A percentile compares a stretch with the other conserved stretches of the same genome.
These are phyloP conservation scores for Uncinocarpus reesii DNA, from an alignment of 2,329 filamentous ascomycete species.

Conservation along the genomic window DNA sequence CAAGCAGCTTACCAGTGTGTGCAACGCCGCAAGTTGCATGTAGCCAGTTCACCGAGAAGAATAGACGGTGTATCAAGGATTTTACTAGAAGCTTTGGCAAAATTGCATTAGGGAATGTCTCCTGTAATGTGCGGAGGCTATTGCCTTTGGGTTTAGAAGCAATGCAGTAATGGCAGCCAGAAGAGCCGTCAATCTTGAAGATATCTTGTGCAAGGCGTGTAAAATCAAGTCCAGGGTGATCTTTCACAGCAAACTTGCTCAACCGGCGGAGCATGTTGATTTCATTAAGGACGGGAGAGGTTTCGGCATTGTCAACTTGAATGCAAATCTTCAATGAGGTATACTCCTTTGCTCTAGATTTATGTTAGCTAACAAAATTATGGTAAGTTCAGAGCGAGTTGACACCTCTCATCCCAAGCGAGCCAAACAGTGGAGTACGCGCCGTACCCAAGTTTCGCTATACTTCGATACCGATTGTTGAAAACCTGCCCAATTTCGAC, in stretches of 20 bases:
- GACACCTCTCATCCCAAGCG: conserved; percentile 17
- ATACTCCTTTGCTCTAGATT: conserved; percentile 15
- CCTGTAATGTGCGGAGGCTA: conserved; percentile 20
- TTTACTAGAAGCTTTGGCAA: conserved; percentile 19
- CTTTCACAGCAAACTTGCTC: conserved; percentile 13
- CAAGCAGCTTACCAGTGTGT: conserved; percentile 20
- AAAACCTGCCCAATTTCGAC: conserved; percentile 19
- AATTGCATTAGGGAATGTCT: conserved; percentile 18
- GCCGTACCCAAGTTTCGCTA: conserved; percentile 23
- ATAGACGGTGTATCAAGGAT: conserved; percentile 18
- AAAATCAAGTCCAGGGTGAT: conserved; percentile 17
- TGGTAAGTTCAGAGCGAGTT: neutral
- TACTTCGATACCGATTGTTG: conserved; percentile 18
- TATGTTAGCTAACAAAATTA: neutral
- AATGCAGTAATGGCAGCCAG: conserved; percentile 23
- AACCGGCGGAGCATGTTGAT: conserved; percentile 19
- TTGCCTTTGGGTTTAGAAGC: conserved; percentile 20
- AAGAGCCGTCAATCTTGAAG: conserved; percentile 19
- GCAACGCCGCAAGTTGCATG: conserved; percentile 16
- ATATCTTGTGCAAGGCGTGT: conserved; percentile 22
- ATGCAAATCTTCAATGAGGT: conserved; percentile 20
- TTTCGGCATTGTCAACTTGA: conserved; percentile 14
- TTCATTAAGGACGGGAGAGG: conserved; percentile 20
- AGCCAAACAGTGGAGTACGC: conserved; percentile 24
- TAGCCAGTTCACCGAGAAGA: conserved; percentile 18